These are phyloP conservation scores for Plectosphaerella cucumerina DNA, from an alignment of 2,329 filamentous ascomycete genomes.

Conservation along the genomic window DNA sequence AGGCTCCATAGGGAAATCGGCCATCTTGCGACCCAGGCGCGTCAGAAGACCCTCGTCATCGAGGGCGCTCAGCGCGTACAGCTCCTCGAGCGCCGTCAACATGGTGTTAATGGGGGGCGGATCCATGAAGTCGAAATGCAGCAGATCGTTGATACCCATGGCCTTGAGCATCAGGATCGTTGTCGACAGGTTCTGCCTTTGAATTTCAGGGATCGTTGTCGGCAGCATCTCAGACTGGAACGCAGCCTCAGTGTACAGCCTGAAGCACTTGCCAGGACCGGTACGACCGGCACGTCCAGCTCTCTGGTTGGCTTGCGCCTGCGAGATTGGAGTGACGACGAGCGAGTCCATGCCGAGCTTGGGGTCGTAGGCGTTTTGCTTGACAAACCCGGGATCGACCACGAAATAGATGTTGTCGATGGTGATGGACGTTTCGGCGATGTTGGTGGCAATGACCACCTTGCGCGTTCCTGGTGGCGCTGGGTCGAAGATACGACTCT, in stretches of 20 bases:
- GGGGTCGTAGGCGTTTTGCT: slow-evolving; percentile 94
- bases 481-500: slow-evolving; percentile 91
- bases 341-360: slow-evolving; percentile 98
- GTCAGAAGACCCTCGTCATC: slow-evolving; percentile 95
- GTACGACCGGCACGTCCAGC: slow-evolving; percentile 91
- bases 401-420: slow-evolving; percentile 98
- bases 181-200: slow-evolving; percentile 85
- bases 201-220: slow-evolving; percentile 93
- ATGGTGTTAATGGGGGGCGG: slow-evolving; percentile 96
- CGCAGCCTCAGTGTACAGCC: slow-evolving; percentile 90
- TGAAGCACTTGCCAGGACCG: slow-evolving; percentile 92
- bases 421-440: slow-evolving; percentile 95
- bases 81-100: slow-evolving; percentile 90
- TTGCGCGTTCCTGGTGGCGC: slow-evolving; percentile 82
- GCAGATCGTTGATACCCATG: slow-evolving; percentile 96
- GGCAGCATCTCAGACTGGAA: slow-evolving; percentile 97
- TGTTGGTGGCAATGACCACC: slow-evolving; percentile 97
- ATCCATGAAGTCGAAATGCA: slow-evolving; percentile 99
- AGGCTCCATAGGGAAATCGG: slow-evolving; percentile 97
- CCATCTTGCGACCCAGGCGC: slow-evolving; percentile 91
- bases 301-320: slow-evolving; percentile 93
- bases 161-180: slow-evolving; percentile 98
- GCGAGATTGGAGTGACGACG: slow-evolving; percentile 92
- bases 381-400: slow-evolving; percentile 94
- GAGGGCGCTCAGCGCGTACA: slow-evolving; percentile 86